Evolutionary conservation across 768 basidiomycete species (phyloP).

Genomic region (Leccinum aurantiacum): DNA sequence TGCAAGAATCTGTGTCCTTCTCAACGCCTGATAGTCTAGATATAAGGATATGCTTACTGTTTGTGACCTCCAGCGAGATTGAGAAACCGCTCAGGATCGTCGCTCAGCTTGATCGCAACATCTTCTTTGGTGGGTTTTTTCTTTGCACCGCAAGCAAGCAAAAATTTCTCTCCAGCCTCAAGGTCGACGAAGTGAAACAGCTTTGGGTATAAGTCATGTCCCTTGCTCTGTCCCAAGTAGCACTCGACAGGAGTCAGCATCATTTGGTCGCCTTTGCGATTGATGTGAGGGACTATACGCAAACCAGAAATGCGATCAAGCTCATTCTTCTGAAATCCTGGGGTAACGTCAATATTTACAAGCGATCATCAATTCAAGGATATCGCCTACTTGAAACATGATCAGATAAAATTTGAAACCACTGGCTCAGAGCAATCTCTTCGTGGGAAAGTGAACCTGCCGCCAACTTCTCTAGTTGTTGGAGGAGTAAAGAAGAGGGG

Average conservation of each 20-base stretch:
- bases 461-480: conserved; percentile 42
- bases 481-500: conserved; percentile 54
- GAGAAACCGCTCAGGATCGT: no score
- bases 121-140: no score
- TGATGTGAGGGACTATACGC: conserved; percentile 58
- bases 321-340: conserved; percentile 56
- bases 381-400: conserved; percentile 52
- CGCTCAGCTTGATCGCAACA: no score
- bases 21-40: no score
- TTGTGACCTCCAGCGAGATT: no score
- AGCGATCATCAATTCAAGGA: no score
- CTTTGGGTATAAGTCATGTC: no score
- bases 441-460: conserved; percentile 51
- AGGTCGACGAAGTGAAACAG: no score
- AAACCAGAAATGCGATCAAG: conserved; percentile 36
- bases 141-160: no score
- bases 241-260: conserved; percentile 63
- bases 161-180: no score
- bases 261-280: conserved; percentile 34
- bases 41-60: no score
- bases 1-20: no score
- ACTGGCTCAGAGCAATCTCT: conserved; percentile 46
- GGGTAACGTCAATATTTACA: background rate
- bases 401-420: conserved; percentile 57
- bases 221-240: conserved; percentile 41